Conservation (phyloP, 116 monocot genomes). For the Zostera marina region DNA sequence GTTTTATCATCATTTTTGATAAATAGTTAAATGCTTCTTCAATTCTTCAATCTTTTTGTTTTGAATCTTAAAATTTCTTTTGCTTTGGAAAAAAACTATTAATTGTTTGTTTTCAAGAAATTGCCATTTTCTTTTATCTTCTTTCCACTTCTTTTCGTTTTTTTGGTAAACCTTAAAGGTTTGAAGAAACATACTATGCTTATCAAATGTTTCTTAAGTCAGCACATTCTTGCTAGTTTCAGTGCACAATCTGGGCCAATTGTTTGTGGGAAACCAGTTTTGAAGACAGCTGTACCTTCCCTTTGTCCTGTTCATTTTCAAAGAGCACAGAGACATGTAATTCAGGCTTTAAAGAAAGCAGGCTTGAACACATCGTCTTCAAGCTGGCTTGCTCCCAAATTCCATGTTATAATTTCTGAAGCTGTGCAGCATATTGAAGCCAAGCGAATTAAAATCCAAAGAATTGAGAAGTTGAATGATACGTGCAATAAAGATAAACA, state of each 20-base stretch:
- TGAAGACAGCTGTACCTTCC: slow-evolving; percentile 36
- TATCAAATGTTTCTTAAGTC: too few relatives aligned
- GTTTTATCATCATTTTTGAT: too few relatives aligned
- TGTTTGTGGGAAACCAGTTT: slow-evolving; percentile 47
- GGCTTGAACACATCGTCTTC: slow-evolving; percentile 38
- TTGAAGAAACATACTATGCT: too few relatives aligned
- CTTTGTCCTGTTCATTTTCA: slow-evolving; percentile 50
- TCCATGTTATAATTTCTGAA: slow-evolving; percentile 38
- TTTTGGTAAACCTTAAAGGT: too few relatives aligned
- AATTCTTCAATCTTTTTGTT: too few relatives aligned
- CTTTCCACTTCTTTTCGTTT: too few relatives aligned
- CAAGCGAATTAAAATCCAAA: slow-evolving; percentile 21
- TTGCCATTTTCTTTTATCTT: too few relatives aligned
- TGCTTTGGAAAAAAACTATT: too few relatives aligned
- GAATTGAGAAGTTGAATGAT: slow-evolving; percentile 1
- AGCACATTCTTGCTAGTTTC: neutral
- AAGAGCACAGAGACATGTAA: slow-evolving; percentile 39
- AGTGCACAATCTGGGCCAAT: slow-evolving; percentile 23
- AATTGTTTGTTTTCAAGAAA: too few relatives aligned
- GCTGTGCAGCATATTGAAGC: slow-evolving; percentile 42
- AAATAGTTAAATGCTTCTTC: too few relatives aligned
- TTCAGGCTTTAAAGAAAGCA: slow-evolving; percentile 54
- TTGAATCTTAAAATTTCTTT: too few relatives aligned
- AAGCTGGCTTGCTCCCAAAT: slow-evolving; percentile 25
- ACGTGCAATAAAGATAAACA: slow-evolving; percentile 7